phyloP scores from a whole-genome alignment of 768 basidiomycete genomes.

The Rhodotorula toruloides region DNA sequence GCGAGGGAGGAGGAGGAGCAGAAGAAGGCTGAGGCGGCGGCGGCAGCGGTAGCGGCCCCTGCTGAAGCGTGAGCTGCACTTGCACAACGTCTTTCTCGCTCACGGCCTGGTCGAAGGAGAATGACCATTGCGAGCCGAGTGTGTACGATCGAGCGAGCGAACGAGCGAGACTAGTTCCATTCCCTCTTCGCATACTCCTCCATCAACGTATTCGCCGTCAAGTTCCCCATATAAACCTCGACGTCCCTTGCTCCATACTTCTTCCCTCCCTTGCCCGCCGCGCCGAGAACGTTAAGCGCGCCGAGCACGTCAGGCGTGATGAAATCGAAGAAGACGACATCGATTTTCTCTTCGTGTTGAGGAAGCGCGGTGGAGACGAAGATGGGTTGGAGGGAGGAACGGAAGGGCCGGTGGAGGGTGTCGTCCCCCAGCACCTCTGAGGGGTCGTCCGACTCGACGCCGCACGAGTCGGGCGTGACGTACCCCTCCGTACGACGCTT shows the following conservation, averaged over 20 bases:
- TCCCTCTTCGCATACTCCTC: constrained; percentile 56
- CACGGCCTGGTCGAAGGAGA: neutral
- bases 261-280: constrained; percentile 49
- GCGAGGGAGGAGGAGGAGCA: constrained; percentile 15
- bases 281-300: constrained; percentile 55
- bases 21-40: neutral
- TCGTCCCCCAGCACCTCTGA: constrained; percentile 59
- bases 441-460: constrained; percentile 50
- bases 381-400: constrained; percentile 55
- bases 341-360: constrained; percentile 54
- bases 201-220: constrained; percentile 55
- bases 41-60: neutral
- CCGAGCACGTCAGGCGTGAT: constrained; percentile 51
- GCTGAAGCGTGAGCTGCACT: neutral
- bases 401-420: constrained; percentile 58
- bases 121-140: neutral
- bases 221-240: constrained; percentile 52
- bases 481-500: constrained; percentile 61
- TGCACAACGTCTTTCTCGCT: neutral
- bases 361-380: constrained; percentile 59
- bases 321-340: constrained; percentile 72
- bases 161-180: constrained; percentile 37
- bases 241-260: constrained; percentile 57
- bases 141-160: neutral
- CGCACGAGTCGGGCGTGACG: constrained; percentile 60